Evolutionary conservation across 768 basidiomycete species (phyloP).

Genomic region (Suillus cothurnatus): DNA sequence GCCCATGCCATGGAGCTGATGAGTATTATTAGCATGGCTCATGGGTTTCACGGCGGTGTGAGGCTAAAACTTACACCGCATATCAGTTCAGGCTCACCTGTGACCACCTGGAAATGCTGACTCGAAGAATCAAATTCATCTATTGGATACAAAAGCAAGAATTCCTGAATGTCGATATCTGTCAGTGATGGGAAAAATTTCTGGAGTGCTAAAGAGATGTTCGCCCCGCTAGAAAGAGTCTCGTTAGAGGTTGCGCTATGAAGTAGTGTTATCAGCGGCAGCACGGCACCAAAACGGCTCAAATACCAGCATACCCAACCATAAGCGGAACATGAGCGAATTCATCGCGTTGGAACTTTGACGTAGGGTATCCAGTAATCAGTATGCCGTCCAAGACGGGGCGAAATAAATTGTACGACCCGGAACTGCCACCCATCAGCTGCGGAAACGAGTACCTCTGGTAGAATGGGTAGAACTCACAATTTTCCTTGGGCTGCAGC

Average conservation of each 20-base stretch:
- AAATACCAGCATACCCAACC: slow-evolving; percentile 47
- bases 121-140: slow-evolving; percentile 44
- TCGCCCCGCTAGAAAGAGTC: slow-evolving; percentile 47
- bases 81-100: slow-evolving; percentile 51
- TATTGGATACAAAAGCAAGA: slow-evolving; percentile 44
- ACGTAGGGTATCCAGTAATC: slow-evolving; percentile 52
- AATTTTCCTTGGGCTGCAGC: slow-evolving; percentile 40
- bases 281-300: slow-evolving; percentile 1
- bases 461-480: slow-evolving; percentile 33
- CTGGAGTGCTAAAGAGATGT: slow-evolving; percentile 41
- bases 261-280: neutral
- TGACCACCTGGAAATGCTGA: slow-evolving; percentile 47
- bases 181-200: slow-evolving; percentile 50
- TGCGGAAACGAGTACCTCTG: slow-evolving; percentile 4
- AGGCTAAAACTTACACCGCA: slow-evolving; percentile 49
- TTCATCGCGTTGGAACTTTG: slow-evolving; percentile 44
- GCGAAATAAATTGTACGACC: slow-evolving; percentile 49
- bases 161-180: slow-evolving; percentile 37
- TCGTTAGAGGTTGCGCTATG: slow-evolving; percentile 60
- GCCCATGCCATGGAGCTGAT: slow-evolving; percentile 50
- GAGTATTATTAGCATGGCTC: neutral
- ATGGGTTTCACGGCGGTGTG: neutral
- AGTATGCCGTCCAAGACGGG: slow-evolving; percentile 59
- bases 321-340: slow-evolving; percentile 57
- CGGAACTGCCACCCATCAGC: slow-evolving; percentile 30